Evolutionary conservation across 148 eudicot genomes (phyloP), one percentile per base, ranked within the genome.

Genomic region (Polygonum maritimum): DNA sequence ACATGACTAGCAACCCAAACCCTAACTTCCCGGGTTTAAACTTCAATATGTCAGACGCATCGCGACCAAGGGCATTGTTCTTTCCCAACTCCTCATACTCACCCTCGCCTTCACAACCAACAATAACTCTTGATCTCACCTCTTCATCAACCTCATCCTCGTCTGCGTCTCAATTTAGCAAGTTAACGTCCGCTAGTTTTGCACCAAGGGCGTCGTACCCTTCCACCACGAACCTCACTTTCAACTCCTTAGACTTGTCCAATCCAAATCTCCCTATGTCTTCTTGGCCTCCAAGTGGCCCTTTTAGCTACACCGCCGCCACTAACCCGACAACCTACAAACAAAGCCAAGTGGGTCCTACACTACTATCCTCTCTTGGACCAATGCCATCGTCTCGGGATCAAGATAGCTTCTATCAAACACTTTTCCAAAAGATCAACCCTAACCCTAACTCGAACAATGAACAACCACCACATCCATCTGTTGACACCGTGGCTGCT

Each of bases 101-200:
- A 2, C 73, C 92, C n/a, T 58, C 89, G 1, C 83, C 90, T 26
- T 76, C 92, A 2, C 81, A 79, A 75, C 97, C 97, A 12, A 91
- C 97, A 12, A 88, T 93, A 74, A 93, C 92, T 55, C 91, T 93
- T 57, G 98, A 93, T 72, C 92, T 93, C 78, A 90, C 92, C 33
- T 84, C 90, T 35, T 58, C 74, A 57, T 41, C 84, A 6, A 48
- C 83, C 65, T 76, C 90, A 11, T 82, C 89, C 41, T 54, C 85
- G 7, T 73, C 75, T 57, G 35, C 75, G 33, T 81, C 86, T 44
- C 89, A 85, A 39, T 81, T 84, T 26, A 84, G 70, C 41, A 80
- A 78, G 45, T 12, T 75, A 2, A 3, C 75, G n/a, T 22, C 77
- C 9, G 70, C 82, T 9, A 88, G 55, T 74, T 83, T 80, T 38